phyloP scores from a whole-genome alignment of 805 yeast species.

The Nakazawaea populi region DNA sequence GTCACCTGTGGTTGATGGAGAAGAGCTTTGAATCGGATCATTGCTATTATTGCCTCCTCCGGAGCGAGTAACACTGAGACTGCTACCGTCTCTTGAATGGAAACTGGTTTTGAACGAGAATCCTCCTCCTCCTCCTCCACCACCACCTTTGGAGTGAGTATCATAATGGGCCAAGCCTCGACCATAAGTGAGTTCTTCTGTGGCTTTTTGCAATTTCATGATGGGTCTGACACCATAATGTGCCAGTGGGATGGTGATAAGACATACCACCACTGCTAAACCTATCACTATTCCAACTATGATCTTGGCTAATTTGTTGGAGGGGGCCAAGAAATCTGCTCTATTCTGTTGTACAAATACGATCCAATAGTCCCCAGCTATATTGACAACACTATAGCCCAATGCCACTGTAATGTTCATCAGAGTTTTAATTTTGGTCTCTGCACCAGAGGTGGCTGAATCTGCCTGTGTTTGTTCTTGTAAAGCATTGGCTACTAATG shows the following conservation, averaged over 20 bases:
- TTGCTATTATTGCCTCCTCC: neutral
- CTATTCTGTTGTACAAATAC: slow-evolving; percentile 64
- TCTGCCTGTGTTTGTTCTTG: slow-evolving; percentile 32
- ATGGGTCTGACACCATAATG: slow-evolving; percentile 84
- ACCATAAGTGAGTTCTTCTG: slow-evolving; percentile 59
- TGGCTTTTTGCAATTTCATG: slow-evolving; percentile 70
- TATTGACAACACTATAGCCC: slow-evolving; percentile 46
- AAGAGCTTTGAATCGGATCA: too few species aligned
- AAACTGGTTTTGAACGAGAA: slow-evolving; percentile 18
- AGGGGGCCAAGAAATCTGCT: slow-evolving; percentile 55
- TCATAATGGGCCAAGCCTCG: slow-evolving; percentile 20
- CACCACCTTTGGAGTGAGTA: neutral
- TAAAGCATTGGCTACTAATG: slow-evolving; percentile 29
- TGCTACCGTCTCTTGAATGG: slow-evolving; percentile 18
- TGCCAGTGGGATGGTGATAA: slow-evolving; percentile 77
- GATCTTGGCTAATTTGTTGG: slow-evolving; percentile 53
- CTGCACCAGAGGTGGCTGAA: slow-evolving; percentile 36
- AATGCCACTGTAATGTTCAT: slow-evolving; percentile 39
- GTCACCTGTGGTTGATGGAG: neutral
- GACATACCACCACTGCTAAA: slow-evolving; percentile 65
- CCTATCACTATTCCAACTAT: slow-evolving; percentile 77
- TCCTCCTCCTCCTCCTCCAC: neutral
- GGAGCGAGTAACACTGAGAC: neutral
- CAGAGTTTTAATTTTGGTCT: slow-evolving; percentile 30
- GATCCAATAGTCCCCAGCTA: slow-evolving; percentile 55